phyloP scores from a whole-genome alignment of 106 monocot genomes.

The Ottelia alismoides region DNA sequence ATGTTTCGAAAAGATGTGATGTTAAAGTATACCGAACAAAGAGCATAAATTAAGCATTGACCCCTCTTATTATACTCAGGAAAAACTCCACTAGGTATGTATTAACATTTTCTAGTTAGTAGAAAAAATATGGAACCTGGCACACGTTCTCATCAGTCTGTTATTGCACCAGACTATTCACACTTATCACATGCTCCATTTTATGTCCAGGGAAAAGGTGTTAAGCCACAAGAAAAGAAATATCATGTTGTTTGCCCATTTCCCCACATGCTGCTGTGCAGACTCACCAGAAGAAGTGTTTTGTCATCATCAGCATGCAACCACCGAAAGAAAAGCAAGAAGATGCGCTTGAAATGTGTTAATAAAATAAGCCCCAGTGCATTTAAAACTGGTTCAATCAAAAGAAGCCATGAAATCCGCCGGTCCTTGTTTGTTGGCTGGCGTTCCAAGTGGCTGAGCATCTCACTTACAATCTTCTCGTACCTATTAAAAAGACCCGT shows the following conservation, averaged over 20 bases:
- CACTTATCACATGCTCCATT: too few relatives aligned
- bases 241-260: background rate
- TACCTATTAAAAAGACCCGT: too few relatives aligned
- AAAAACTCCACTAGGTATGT: too few relatives aligned
- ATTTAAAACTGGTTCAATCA: slow-evolving; percentile 67
- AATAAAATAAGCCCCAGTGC: slow-evolving; percentile 82
- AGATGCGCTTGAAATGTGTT: slow-evolving; percentile 75
- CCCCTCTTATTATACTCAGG: too few relatives aligned
- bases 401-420: slow-evolving; percentile 66
- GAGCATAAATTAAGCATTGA: too few relatives aligned
- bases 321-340: slow-evolving; percentile 86
- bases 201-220: background rate
- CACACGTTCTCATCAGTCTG: too few relatives aligned
- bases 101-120: too few relatives aligned
- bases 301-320: slow-evolving; percentile 84
- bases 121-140: background rate
- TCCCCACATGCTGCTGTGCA: background rate
- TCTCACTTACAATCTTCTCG: slow-evolving; percentile 69
- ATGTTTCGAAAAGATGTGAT: too few relatives aligned
- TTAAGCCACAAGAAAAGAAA: background rate
- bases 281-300: slow-evolving; percentile 69
- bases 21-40: too few relatives aligned
- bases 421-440: slow-evolving; percentile 67
- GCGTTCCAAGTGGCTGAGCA: slow-evolving; percentile 89
- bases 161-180: background rate